Conservation (phyloP, 306 rosid species). For the Vigna mungo region DNA sequence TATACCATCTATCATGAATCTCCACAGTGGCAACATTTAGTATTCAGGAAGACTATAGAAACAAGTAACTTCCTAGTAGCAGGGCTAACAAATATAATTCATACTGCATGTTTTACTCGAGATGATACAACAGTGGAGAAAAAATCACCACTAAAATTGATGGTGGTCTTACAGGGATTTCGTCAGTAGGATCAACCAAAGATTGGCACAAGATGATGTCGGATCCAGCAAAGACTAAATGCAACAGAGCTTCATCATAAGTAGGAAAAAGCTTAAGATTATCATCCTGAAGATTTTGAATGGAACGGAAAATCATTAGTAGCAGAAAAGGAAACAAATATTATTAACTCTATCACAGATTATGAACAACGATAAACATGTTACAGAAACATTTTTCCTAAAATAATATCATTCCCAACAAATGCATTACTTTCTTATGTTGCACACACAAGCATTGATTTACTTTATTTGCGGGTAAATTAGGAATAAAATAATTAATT, state of each 20-base stretch:
- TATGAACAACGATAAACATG: too few species aligned
- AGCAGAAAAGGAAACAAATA: constrained; percentile 6
- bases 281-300: constrained; percentile 60
- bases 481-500: too few species aligned
- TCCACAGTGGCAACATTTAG: neutral
- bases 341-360: neutral
- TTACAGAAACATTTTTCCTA: too few species aligned
- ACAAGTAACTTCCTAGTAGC: constrained; percentile 20
- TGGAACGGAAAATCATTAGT: constrained; percentile 35
- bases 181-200: constrained; percentile 68
- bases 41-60: constrained; percentile 20
- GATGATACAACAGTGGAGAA: constrained; percentile 8
- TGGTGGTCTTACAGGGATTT: constrained; percentile 67
- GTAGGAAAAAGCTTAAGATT: constrained; percentile 52
- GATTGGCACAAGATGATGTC: constrained; percentile 83
- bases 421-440: too few species aligned
- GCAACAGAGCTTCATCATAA: constrained; percentile 62
- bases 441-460: too few species aligned
- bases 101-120: neutral
- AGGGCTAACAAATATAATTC: neutral
- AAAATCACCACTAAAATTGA: constrained; percentile 25
- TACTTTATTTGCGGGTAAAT: too few species aligned
- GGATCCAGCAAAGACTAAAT: constrained; percentile 77
- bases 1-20: constrained; percentile 3
- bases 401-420: too few species aligned